Base-by-base conservation (phyloP, 352 stramenopile species). In the Globisporangium cylindrosporum region DNA sequence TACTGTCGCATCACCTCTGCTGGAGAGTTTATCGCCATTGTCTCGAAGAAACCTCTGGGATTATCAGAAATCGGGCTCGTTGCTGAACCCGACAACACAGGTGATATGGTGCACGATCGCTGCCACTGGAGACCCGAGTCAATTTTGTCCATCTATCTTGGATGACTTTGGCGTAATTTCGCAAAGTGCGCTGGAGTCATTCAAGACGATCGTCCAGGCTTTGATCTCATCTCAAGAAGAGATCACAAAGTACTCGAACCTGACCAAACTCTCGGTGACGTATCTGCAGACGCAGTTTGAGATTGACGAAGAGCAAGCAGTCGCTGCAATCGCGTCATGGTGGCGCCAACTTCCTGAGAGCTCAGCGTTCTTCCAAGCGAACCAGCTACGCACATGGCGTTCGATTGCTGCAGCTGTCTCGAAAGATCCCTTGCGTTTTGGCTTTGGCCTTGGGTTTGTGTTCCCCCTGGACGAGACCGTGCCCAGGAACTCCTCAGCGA, bases 91-190 rank as follows among this genome's bases (percentile, higher is more conserved):
- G 22, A 54, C 59, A 22, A 78, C 73, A 12, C 64, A 69, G 3
- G 72, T 86, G 0, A 29, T 86, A 2, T 92, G 83, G 83, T 92
- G 83, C 46, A 56, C 74, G 18, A 60, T 88, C 22, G 43, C 61
- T 4, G 59, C 72, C 8, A 67, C n/a, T 62, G 55, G 70, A 22
- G 4, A 68, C 20, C 8, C 51, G 60, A 29, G 60, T 41, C 22
- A 29, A 43, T 61, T 82, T 46, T 80, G 75, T 49, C 32, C 70
- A 1, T 71, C 85, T 61, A 57, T 86, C 1, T 36, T 89, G 1
- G 60, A 87, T 34, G 81, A 82, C 7, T 71, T 82, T 53, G 82
- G 81, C 1, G 49, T 55, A 0, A 46, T 88, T 3, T 67, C 70
- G 18, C 54, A 68, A 6, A 4, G 62, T 5, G 73, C 67, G 7